Evolutionary conservation across 2,329 filamentous ascomycete genomes (phyloP).

Genomic region (Claviceps sp.): DNA sequence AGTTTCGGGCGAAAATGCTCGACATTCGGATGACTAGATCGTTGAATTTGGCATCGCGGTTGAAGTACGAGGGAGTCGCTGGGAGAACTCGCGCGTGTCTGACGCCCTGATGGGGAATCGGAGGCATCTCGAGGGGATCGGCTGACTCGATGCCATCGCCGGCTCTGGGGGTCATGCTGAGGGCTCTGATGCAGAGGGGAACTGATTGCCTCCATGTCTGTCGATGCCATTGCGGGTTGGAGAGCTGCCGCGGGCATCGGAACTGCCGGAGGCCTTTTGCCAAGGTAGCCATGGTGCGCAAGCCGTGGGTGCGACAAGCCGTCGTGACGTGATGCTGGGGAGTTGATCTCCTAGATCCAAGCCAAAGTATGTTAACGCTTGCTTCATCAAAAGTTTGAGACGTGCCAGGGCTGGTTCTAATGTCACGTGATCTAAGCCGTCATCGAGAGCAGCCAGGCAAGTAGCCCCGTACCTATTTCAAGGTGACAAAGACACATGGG

Average conservation of each 20-base stretch:
- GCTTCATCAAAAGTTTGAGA: not conserved
- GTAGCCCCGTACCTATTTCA: too few species aligned
- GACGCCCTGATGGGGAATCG: conserved; percentile 19
- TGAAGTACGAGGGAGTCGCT: conserved; percentile 87
- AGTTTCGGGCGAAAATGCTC: conserved; percentile 57
- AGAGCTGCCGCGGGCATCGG: conserved; percentile 19
- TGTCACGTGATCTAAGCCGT: conserved; percentile 10
- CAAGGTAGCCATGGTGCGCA: conserved; percentile 20
- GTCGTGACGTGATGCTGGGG: not conserved
- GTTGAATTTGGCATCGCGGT: conserved; percentile 70
- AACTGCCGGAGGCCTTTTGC: conserved; percentile 22
- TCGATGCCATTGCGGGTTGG: conserved; percentile 18
- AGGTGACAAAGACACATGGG: too few species aligned
- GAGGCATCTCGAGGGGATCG: conserved; percentile 2
- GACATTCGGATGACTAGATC: conserved; percentile 69
- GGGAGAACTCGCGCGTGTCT: conserved; percentile 63
- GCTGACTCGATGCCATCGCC: conserved; percentile 4
- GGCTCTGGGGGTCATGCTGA: conserved; percentile 11
- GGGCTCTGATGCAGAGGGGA: conserved; percentile 15
- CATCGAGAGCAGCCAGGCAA: too few species aligned
- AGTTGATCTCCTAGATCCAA: not conserved
- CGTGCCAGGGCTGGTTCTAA: not conserved
- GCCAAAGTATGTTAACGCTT: too few species aligned
- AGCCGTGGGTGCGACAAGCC: not conserved
- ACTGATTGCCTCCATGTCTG: conserved; percentile 11